Evolutionary conservation across 495 filamentous ascomycete genomes (phyloP), one percentile per base, ranked within the genome.

Genomic region (Aspergillus sparsus): DNA sequence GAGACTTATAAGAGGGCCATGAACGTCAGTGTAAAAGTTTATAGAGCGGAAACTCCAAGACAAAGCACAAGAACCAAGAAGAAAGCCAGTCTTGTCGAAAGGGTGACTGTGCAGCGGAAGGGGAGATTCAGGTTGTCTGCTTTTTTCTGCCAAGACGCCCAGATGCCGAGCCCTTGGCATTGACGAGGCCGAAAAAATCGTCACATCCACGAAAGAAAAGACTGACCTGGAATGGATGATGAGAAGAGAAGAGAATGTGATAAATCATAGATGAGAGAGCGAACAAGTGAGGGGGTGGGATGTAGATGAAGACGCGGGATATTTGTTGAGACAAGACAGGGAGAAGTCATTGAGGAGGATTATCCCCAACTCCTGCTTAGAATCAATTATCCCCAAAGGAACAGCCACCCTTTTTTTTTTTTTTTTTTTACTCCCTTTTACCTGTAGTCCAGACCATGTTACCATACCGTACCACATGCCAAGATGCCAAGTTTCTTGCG

Each of bases 141-240:
- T 68, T 72, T 68, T 61, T 55, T 67, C 66, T 68, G 75, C 75
- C 75, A 78, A 78, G 75, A 58, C 67, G 75, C 75, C 73, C 69
- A 76, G 75, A 66, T 72, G 74, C 75, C 74, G 72, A 77, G 74
- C 65, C 67, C 75, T 78, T 75, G 74, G 75, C 72, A 71, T 71
- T 51, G 46, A 41, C 53, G 55, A 64, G 8, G 31, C 12, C 36
- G 16, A 55, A 56, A 55, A 27, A 33, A 10, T 41, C 35, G 45
- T 57, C 53, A 52, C 53, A 52, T 37, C n/a, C 21, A 27, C 37
- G 39, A 53, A 33, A 55, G 36, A 41, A 11, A 18, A 27, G 47
- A 51, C 33, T 31, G 49, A 53, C 35, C 53, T 6, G 15, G 37
- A 46, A n/a, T 9, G 37, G 39, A 45, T 35, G 46, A 35, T 2